Conservation (phyloP, 805 yeast species). For the Metschnikowia henanensis region DNA sequence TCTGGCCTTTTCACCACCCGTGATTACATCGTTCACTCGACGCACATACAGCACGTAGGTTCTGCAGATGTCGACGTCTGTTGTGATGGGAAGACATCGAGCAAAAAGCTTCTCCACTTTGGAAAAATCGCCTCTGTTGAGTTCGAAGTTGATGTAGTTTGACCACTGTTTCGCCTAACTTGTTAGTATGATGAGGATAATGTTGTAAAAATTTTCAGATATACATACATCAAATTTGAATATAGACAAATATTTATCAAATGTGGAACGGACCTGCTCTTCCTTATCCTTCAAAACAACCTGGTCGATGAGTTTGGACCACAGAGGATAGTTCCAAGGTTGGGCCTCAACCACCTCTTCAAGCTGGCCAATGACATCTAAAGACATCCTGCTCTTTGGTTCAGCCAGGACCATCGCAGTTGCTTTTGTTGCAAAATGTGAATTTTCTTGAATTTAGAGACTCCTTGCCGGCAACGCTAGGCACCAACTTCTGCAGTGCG, state of each 20-base stretch:
- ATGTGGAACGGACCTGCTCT: conserved; percentile 58
- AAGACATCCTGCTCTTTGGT: conserved; percentile 26
- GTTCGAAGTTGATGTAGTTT: conserved; percentile 62
- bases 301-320: conserved; percentile 57
- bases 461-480: too few species aligned
- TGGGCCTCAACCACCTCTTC: conserved; percentile 53
- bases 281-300: conserved; percentile 51
- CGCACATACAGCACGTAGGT: conserved; percentile 79
- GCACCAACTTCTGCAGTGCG: too few species aligned
- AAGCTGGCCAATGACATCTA: conserved; percentile 58
- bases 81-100: conserved; percentile 59
- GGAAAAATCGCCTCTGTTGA: conserved; percentile 62
- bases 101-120: conserved; percentile 66
- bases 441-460: too few species aligned
- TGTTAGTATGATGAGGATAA: conserved; percentile 21
- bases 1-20: conserved; percentile 82
- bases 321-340: conserved; percentile 53
- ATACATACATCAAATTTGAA: conserved; percentile 60
- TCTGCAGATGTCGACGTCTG: conserved; percentile 70
- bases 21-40: conserved; percentile 63
- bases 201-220: conserved; percentile 11
- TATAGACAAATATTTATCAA: conserved; percentile 56
- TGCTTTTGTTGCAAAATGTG: too few species aligned
- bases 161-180: conserved; percentile 58
- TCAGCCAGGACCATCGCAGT: conserved; percentile 15